Conservation (phyloP, 1,284 basidiomycete genomes). For the Marasmius oreades region DNA sequence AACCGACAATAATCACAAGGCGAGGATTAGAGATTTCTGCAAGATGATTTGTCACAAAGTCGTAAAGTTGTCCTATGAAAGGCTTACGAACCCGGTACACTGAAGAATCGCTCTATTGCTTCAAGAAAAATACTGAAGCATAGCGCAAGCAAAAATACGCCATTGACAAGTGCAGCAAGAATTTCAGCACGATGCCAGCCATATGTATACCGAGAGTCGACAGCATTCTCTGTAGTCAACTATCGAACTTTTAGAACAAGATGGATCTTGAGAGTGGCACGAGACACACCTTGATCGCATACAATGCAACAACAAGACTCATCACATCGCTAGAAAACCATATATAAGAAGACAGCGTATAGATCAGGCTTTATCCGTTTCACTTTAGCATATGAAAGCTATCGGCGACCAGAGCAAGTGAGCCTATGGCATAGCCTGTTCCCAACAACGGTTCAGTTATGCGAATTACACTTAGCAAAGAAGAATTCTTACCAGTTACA, state of each 20-base stretch:
- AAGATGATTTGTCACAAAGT: conserved; percentile 4
- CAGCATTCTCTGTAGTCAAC: conserved; percentile 51
- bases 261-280: neutral
- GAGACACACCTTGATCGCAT: conserved; percentile 83
- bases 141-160: conserved; percentile 88
- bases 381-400: conserved; percentile 99
- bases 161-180: conserved; percentile 91
- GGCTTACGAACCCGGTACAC: conserved; percentile 61
- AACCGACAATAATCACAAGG: conserved; percentile 91
- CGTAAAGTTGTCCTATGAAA: conserved; percentile 1
- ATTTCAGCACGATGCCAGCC: conserved; percentile 99
- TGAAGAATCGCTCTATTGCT: conserved; percentile 88
- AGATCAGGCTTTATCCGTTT: conserved; percentile 21
- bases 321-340: conserved; percentile 75
- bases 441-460: neutral
- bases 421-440: conserved; percentile 89
- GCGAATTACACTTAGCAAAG: neutral
- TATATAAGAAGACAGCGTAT: conserved; percentile 6
- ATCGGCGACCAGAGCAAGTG: conserved; percentile 93
- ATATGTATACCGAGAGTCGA: conserved; percentile 79
- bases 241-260: conserved; percentile 21
- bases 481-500: conserved; percentile 57
- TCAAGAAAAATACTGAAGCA: conserved; percentile 97
- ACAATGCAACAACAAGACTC: conserved; percentile 92
- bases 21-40: conserved; percentile 87